These are phyloP conservation scores for Rachicladosporium sp. DNA, from an alignment of 2,329 filamentous ascomycete genomes.

Conservation along the genomic window DNA sequence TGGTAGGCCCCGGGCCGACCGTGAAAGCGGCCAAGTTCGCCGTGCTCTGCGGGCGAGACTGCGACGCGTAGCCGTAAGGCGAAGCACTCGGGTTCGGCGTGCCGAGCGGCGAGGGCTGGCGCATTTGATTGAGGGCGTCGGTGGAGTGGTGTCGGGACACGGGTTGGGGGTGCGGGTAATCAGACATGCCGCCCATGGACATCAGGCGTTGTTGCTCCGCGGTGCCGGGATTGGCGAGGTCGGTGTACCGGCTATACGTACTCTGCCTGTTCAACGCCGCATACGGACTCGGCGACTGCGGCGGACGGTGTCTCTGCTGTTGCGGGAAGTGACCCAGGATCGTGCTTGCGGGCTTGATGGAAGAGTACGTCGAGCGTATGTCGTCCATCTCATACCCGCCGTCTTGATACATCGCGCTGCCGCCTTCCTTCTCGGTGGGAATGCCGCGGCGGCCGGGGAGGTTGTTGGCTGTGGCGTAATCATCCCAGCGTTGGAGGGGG, in stretches of 20 bases:
- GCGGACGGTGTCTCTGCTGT: constrained; percentile 43
- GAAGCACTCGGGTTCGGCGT: constrained; percentile 7
- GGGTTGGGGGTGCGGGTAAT: constrained; percentile 21
- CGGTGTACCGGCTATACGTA: constrained; percentile 58
- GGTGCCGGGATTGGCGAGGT: constrained; percentile 43
- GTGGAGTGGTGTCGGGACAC: constrained; percentile 27
- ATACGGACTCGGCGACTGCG: constrained; percentile 65
- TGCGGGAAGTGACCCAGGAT: constrained; percentile 72
- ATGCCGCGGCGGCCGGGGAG: constrained; percentile 81
- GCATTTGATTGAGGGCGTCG: constrained; percentile 25
- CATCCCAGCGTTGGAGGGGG: constrained; percentile 92
- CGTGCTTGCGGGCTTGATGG: constrained; percentile 72
- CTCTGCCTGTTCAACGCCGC: constrained; percentile 57
- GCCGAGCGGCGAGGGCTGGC: constrained; percentile 14
- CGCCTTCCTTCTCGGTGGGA: constrained; percentile 45
- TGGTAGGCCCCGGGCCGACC: constrained; percentile 53
- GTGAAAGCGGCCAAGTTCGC: constrained; percentile 38
- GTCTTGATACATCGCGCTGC: constrained; percentile 12
- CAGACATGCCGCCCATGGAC: constrained; percentile 46
- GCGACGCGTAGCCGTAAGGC: constrained; percentile 6
- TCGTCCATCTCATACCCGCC: constrained; percentile 93
- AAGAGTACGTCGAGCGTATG: constrained; percentile 92
- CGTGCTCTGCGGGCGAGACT: constrained; percentile 14
- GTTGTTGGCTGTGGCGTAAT: constrained; percentile 77
- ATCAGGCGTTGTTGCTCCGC: constrained; percentile 38